These are phyloP conservation scores for Drechmeria coniospora DNA, from an alignment of 2,329 filamentous ascomycete genomes.

Conservation along the genomic window DNA sequence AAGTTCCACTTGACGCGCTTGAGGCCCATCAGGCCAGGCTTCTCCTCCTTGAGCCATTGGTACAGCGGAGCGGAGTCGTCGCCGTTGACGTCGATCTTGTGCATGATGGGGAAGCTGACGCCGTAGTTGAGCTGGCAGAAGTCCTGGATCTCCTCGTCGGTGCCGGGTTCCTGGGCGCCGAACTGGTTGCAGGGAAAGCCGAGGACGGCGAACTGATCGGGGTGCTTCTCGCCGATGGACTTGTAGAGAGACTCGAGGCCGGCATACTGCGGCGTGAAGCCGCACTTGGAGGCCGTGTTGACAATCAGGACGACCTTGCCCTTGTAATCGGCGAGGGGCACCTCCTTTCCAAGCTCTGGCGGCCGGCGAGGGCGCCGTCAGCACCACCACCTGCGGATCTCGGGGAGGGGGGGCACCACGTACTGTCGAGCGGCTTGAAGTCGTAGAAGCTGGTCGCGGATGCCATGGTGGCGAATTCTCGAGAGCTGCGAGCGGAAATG, in stretches of 20 bases:
- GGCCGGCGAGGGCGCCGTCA: constrained; percentile 3
- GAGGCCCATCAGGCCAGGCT: constrained; percentile 72
- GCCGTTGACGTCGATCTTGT: constrained; percentile 91
- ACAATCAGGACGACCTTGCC: constrained; percentile 92
- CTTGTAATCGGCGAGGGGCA: constrained; percentile 55
- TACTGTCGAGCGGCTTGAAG: constrained; percentile 72
- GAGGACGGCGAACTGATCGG: constrained; percentile 67
- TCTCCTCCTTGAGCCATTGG: constrained; percentile 55
- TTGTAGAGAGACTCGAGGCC: constrained; percentile 88
- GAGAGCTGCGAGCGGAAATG: constrained; percentile 4
- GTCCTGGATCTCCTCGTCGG: constrained; percentile 62
- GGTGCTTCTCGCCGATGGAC: constrained; percentile 50
- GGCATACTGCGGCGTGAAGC: constrained; percentile 91
- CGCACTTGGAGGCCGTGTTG: constrained; percentile 97
- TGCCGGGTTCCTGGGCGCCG: constrained; percentile 73
- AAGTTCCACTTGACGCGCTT: constrained; percentile 99
- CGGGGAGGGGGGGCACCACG: neutral
- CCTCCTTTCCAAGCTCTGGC: constrained; percentile 45
- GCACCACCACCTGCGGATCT: constrained; percentile 1
- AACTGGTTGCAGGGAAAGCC: constrained; percentile 99
- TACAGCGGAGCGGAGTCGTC: constrained; percentile 50
- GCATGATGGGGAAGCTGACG: constrained; percentile 78
- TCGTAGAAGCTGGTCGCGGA: constrained; percentile 51
- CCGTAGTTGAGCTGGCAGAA: constrained; percentile 90
- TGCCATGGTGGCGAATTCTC: constrained; percentile 16